Base-by-base conservation (phyloP, 2,329 filamentous ascomycete species). In the Paecilomyces variotii region DNA sequence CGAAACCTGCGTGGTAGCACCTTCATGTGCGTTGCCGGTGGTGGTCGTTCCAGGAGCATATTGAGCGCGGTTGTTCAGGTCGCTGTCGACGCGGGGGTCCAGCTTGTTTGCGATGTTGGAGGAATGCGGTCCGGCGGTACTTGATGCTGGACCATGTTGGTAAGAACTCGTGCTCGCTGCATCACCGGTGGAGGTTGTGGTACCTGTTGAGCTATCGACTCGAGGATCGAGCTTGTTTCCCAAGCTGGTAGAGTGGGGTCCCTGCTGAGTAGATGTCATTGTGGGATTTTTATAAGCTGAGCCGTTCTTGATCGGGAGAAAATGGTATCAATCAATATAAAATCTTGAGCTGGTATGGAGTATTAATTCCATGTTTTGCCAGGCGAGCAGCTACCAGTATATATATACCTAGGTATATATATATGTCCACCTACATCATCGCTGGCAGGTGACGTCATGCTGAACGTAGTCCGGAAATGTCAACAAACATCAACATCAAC, bases 61-160 rank as follows among this genome's bases (percentile, higher is more conserved):
- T 12, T 62, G 53, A 24, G 28, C 34, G 19, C 32, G 25, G 53
- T 61, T 49, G 30, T 57, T 65, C 14, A 59, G 60, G 56, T 71
- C 68, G 49, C 63, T 69, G 59, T 74, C 67, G 11, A 65, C 59
- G 2, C 63, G 57, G 35, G 64, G 64, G 55, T 65, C 64, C 3
- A 56, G 30, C 57, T 78, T 76, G 68, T 83, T 84, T 19, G 71
- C 72, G 11, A 71, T 55, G 53, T 75, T 74, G n/a, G 70, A 74
- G 57, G 59, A 64, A 65, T 81, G 76, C 9, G 76, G 74, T 7
- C 79, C 78, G 26, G 63, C 58, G 26, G 51, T 63, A 45, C 53
- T n/a, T 12, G 53, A 30, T 7, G 30, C 56, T 56, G 27, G 55
- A 19, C 32, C 56, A 32, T 12, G 25, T 60, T 56, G 4, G 28